Conservation (phyloP, 176 grass and related monocot genomes). For the Panicum miliaceum region DNA sequence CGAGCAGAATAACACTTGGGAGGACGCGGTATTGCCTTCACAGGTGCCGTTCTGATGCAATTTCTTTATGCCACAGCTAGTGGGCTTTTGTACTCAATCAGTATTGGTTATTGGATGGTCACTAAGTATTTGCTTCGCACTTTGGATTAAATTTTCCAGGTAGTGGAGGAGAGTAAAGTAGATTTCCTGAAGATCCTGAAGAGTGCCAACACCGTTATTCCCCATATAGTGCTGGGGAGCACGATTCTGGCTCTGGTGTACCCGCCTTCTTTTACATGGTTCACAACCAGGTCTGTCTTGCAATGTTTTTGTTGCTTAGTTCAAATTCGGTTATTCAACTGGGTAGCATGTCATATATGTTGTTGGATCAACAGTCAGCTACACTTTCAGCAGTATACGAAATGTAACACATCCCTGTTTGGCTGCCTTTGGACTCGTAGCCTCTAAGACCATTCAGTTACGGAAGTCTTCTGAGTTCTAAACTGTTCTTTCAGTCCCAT, state of each 20-base stretch:
- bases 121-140: slow-evolving; percentile 13
- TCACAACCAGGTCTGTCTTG: slow-evolving; percentile 72
- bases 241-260: slow-evolving; percentile 87
- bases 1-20: slow-evolving; percentile 34
- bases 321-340: slow-evolving; percentile 15
- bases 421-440: neutral
- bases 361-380: neutral
- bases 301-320: neutral
- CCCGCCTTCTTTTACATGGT: slow-evolving; percentile 95
- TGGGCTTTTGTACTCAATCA: neutral
- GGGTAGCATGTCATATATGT: neutral
- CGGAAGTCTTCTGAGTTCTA: neutral
- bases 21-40: slow-evolving; percentile 15
- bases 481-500: neutral
- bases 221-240: slow-evolving; percentile 88
- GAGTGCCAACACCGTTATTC: slow-evolving; percentile 77
- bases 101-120: neutral
- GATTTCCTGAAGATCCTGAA: slow-evolving; percentile 65
- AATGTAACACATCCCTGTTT: neutral
- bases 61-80: neutral
- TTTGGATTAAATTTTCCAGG: slow-evolving; percentile 47
- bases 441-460: neutral
- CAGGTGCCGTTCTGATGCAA: slow-evolving; percentile 49
- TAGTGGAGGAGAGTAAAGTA: slow-evolving; percentile 42
- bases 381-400: neutral